These are phyloP conservation scores for Aurinia saxatilis DNA, from an alignment of 345 rosid genomes.

Conservation along the genomic window DNA sequence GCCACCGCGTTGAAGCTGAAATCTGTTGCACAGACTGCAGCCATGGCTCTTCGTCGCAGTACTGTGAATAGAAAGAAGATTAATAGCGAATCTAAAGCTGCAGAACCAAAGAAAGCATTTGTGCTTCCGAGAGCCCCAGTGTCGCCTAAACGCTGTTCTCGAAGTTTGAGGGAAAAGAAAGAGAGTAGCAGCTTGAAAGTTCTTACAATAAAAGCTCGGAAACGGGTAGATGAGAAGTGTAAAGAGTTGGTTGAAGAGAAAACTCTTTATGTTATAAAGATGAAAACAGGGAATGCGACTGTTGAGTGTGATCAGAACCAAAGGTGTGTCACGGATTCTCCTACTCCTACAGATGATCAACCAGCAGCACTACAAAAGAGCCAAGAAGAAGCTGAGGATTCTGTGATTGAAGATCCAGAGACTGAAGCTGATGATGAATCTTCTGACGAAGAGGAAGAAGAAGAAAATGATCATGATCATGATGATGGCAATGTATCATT, in stretches of 20 bases:
- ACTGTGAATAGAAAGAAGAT: conserved; percentile 25
- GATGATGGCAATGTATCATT: conserved; percentile 23
- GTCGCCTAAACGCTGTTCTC: conserved; percentile 22
- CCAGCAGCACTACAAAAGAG: conserved; percentile 16
- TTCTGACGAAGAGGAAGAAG: conserved; percentile 37
- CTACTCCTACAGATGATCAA: conserved; percentile 24
- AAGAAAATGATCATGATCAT: not conserved
- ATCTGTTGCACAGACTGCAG: conserved; percentile 31
- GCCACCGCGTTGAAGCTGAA: conserved; percentile 32
- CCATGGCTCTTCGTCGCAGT: conserved; percentile 15
- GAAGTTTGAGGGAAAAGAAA: conserved; percentile 30
- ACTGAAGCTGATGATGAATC: conserved; percentile 38
- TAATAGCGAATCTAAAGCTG: conserved; percentile 7
- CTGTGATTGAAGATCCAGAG: conserved; percentile 17
- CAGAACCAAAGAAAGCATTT: conserved; percentile 25
- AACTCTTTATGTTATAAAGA: conserved; percentile 55
- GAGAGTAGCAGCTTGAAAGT: conserved; percentile 31
- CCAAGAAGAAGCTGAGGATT: conserved; percentile 35
- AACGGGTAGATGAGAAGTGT: conserved; percentile 19
- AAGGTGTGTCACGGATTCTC: conserved; percentile 31
- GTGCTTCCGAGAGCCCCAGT: conserved; percentile 27
- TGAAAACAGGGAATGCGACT: conserved; percentile 39
- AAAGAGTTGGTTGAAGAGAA: conserved; percentile 45
- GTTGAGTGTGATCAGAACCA: conserved; percentile 41
- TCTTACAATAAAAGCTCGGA: not conserved